Evolutionary conservation across 192 early-diverging fungal genomes (phyloP).

Genomic region (Backusella tarrabulga): DNA sequence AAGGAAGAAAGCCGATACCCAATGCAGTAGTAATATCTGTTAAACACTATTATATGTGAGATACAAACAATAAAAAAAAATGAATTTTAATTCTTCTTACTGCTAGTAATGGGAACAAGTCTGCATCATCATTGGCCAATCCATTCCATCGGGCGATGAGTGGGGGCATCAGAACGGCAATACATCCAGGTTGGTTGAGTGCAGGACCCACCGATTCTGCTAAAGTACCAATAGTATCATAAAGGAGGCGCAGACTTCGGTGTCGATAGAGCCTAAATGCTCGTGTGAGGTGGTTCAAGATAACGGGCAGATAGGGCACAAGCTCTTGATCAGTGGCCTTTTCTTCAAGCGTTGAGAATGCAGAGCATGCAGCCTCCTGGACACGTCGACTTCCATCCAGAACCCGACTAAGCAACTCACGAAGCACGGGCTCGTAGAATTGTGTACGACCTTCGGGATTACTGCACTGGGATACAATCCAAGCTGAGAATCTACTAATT

Average conservation of each 20-base stretch:
- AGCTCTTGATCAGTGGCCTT: constrained; percentile 73
- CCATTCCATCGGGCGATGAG: constrained; percentile 83
- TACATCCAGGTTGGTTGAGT: constrained; percentile 76
- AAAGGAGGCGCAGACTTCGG: constrained; percentile 92
- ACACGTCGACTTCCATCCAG: constrained; percentile 96
- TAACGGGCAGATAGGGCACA: constrained; percentile 82
- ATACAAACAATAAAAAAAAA: neutral
- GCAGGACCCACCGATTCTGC: constrained; percentile 86
- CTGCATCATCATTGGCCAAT: constrained; percentile 78
- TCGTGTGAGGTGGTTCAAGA: constrained; percentile 74
- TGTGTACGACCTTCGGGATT: constrained; percentile 30
- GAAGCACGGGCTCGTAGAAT: constrained; percentile 87
- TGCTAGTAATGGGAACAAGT: constrained; percentile 93
- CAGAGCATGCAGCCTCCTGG: constrained; percentile 95
- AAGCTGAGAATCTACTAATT: constrained; percentile 74
- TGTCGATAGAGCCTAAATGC: constrained; percentile 91
- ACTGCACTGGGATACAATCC: constrained; percentile 22
- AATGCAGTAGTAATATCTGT: constrained; percentile 67
- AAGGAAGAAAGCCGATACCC: constrained; percentile 85
- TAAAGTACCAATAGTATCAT: constrained; percentile 95
- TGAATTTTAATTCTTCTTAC: constrained; percentile 30
- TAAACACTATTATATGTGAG: constrained; percentile 24
- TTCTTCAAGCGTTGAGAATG: constrained; percentile 95
- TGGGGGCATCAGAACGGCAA: constrained; percentile 85
- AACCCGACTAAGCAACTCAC: constrained; percentile 68